Base-by-base conservation (phyloP, 805 yeast genomes). In the Candida gorgasii region DNA sequence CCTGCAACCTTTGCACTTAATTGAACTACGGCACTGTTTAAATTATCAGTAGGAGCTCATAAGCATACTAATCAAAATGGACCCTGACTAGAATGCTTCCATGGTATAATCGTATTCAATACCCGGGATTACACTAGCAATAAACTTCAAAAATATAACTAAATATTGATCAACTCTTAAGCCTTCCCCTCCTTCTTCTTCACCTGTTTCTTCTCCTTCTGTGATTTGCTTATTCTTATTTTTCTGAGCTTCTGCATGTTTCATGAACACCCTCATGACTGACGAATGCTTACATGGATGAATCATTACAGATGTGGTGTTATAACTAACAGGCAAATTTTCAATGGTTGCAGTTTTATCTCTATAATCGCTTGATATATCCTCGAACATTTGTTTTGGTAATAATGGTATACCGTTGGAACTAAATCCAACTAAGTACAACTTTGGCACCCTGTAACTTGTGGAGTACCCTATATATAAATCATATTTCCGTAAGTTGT, bases 81-180 rank as follows among this genome's bases (percentile, higher is more conserved):
- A n/a, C n/a, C n/a, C n/a, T n/a, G n/a, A n/a, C 14, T 57, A 84
- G 57, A 86, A 79, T 1, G 96, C 97, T 61, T 89, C 90, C 97
- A 92, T 93, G n/a, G 99, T 93, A 60, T 89, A 89, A 56, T 93
- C 99, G 63, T 92, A 95, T 66, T 92, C 96, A 43, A 93, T 90
- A 13, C 97, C 96, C 0, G 99, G 99, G 1, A 96, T 90, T 7
- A 93, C 98, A 67, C 97, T 88, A 7, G 97, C 86, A 36, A 93
- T 92, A 58, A 93, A 93, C 65, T 93, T 93, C 56, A 93, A 73
- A 61, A 93, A 93, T 12, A 92, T 84, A 27, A 93, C 75, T 50
- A 93, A 66, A 59, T 93, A 93, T 59, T 90, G 97, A 61, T 93
- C 98, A 1, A 85, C 97, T 22, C 96, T 74, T 6, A 92, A 72